A percentile compares a stretch with the other conserved stretches of the same genome.
These are phyloP conservation scores for Salvia rosmarinus DNA, from an alignment of 257 asterid genomes.

Conservation along the genomic window DNA sequence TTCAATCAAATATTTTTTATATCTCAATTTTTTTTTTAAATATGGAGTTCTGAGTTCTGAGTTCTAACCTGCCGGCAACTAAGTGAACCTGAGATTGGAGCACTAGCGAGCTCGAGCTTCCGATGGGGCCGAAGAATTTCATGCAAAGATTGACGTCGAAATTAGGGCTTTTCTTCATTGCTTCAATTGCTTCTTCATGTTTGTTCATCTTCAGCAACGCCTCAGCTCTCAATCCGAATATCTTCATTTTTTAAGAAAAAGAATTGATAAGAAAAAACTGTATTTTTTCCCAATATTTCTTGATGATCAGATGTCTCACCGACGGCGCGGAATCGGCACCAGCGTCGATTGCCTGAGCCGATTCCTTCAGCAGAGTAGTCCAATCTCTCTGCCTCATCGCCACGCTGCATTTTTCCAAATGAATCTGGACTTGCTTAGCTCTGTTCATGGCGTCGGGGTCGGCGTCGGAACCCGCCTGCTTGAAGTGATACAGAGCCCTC, in stretches of 20 bases:
- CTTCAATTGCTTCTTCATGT: slow-evolving; percentile 76
- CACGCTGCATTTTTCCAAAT: slow-evolving; percentile 59
- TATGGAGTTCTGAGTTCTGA: not conserved
- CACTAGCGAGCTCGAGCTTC: slow-evolving; percentile 50
- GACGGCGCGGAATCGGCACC: slow-evolving; percentile 87
- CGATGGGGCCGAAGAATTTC: slow-evolving; percentile 70
- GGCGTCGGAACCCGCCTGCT: slow-evolving; percentile 74
- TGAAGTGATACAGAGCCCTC: slow-evolving; percentile 68
- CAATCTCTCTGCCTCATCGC: slow-evolving; percentile 70
- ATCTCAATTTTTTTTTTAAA: no score
- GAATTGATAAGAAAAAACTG: no score
- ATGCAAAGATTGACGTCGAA: slow-evolving; percentile 63
- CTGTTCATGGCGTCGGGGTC: slow-evolving; percentile 69
- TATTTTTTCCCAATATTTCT: not conserved
- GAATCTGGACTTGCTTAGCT: slow-evolving; percentile 56
- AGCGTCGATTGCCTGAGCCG: slow-evolving; percentile 51
- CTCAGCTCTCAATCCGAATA: slow-evolving; percentile 76
- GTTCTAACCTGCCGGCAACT: slow-evolving; percentile 75
- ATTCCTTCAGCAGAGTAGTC: slow-evolving; percentile 57
- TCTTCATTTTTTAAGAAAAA: slow-evolving; percentile 43
- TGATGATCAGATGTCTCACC: slow-evolving; percentile 40
- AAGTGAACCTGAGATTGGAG: slow-evolving; percentile 70
- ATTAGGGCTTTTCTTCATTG: slow-evolving; percentile 56
- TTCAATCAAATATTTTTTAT: no score
- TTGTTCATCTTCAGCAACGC: slow-evolving; percentile 68